phyloP scores from a whole-genome alignment of 805 yeast species.

The Soucietia sequanensis region DNA sequence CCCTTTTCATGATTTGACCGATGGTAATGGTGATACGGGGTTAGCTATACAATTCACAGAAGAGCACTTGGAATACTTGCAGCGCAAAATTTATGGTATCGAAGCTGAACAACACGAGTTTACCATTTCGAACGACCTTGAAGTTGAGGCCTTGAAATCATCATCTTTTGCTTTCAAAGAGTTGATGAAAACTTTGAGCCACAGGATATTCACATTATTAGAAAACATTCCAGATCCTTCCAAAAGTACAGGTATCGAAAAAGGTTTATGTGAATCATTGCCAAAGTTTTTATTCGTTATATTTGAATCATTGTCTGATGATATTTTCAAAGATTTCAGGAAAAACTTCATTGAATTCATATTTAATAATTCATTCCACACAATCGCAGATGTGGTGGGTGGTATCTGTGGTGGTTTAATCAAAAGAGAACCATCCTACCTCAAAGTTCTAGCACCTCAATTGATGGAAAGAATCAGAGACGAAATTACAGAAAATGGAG shows the following conservation, averaged over 20 bases:
- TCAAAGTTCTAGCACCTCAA: constrained; percentile 43
- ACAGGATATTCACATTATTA: constrained; percentile 58
- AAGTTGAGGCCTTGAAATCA: constrained; percentile 61
- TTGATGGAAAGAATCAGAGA: constrained; percentile 53
- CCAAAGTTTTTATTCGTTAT: constrained; percentile 39
- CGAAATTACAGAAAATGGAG: constrained; percentile 75
- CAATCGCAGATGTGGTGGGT: constrained; percentile 66
- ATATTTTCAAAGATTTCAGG: constrained; percentile 46
- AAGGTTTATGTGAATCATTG: constrained; percentile 36
- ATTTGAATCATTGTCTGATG: constrained; percentile 60
- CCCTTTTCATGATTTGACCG: constrained; percentile 64
- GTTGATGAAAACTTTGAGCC: constrained; percentile 54
- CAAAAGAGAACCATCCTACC: constrained; percentile 55
- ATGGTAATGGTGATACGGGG: constrained; percentile 37
- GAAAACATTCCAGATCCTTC: constrained; percentile 68
- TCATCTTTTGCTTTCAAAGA: constrained; percentile 71
- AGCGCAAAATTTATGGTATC: constrained; percentile 33
- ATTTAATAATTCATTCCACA: constrained; percentile 54
- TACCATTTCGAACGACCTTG: constrained; percentile 42
- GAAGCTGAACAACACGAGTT: constrained; percentile 23
- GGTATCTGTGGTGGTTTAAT: constrained; percentile 72
- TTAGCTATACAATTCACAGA: constrained; percentile 56
- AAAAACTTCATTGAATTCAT: constrained; percentile 56
- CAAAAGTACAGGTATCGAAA: constrained; percentile 50
- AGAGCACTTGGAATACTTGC: constrained; percentile 59